Evolutionary conservation across 768 basidiomycete species (phyloP), one percentile per base, ranked within the genome.

Genomic region (Agrocybe chaxingu): DNA sequence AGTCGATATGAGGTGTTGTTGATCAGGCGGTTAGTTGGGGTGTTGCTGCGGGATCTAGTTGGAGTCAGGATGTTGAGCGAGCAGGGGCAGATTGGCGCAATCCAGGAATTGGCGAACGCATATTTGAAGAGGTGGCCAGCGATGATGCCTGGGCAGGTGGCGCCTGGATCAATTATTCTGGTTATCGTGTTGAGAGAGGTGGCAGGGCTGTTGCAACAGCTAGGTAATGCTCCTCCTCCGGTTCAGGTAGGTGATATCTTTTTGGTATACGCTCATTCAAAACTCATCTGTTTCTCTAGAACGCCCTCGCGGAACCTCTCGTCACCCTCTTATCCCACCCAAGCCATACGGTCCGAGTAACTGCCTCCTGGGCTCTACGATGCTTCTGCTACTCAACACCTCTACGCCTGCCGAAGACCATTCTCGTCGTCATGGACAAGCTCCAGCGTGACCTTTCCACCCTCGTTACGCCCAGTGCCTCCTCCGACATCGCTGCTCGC

Each of bases 91-190:
- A 95, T 98, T 41, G 73, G 76, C 24, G 95, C 95, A 2, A 89
- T 97, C 32, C 85, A 89, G 58, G 95, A 97, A 57, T 71, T 97
- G 37, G 84, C 90, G 0, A 84, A 76, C 33, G 74, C 79, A 3
- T 97, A 92, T 64, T 71, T 97, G 52, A 92, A 89, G 66, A 80
- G 91, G 46, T 98, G 93, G 92, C 93, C 94, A 1, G 87, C 92
- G 0, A 80, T 96, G 68, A 85, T 98, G 79, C 92, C 92, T 8
- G 92, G 91, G 6, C 86, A 91, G 56, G 71, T 72, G 13, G 79
- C 86, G 0, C 90, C 93, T 0, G 72, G 69, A 33, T 78, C 88
- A 5, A 63, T 81, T 1, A 80, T 89, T 1, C 73, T 98, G 5
- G 78, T 84, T 1, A 76, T 95, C 30, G 85, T 82, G 5, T 71